A percentile compares a stretch with the other conserved stretches of the same genome.
Conservation (phyloP, 1,284 basidiomycete genomes). For the Rhodotorula sp. region DNA sequence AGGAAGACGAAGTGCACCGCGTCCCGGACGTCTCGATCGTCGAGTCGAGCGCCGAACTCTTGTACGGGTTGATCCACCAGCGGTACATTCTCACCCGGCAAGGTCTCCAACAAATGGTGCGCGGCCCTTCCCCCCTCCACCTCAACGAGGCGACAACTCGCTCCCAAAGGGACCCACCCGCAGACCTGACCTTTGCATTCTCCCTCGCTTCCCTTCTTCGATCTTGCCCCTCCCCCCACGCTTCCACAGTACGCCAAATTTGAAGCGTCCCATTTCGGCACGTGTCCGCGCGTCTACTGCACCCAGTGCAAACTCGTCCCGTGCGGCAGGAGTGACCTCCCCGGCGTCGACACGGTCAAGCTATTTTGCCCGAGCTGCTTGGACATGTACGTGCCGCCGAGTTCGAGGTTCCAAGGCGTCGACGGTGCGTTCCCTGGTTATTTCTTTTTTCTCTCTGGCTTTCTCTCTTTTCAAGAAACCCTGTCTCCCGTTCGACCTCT, state of each 20-base stretch:
- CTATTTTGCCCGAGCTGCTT: constrained; percentile 98
- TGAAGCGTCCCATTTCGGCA: constrained; percentile 86
- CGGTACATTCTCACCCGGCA: constrained; percentile 92
- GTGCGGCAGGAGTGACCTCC: constrained; percentile 91
- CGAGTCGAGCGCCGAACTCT: constrained; percentile 92
- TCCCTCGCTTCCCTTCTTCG: no score
- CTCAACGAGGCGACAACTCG: no score
- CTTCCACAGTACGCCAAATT: constrained; percentile 83
- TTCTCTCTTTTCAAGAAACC: background rate
- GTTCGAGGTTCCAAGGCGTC: constrained; percentile 90
- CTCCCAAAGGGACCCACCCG: no score
- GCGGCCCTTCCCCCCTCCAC: constrained; percentile 39
- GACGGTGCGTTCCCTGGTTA: constrained; percentile 70
- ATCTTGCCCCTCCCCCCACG: no score
- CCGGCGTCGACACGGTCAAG: constrained; percentile 98
- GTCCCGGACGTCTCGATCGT: constrained; percentile 89
- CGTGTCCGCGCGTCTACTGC: constrained; percentile 94
- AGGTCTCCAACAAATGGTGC: constrained; percentile 91
- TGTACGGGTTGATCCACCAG: constrained; percentile 97
- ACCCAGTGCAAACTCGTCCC: constrained; percentile 85
- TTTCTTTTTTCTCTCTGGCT: background rate
- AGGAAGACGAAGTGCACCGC: constrained; percentile 78
- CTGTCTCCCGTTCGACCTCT: background rate
- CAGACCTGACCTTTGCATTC: no score
- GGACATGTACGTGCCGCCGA: constrained; percentile 93